phyloP scores from a whole-genome alignment of 2,329 filamentous ascomycete species.

The Xylogone sp. region DNA sequence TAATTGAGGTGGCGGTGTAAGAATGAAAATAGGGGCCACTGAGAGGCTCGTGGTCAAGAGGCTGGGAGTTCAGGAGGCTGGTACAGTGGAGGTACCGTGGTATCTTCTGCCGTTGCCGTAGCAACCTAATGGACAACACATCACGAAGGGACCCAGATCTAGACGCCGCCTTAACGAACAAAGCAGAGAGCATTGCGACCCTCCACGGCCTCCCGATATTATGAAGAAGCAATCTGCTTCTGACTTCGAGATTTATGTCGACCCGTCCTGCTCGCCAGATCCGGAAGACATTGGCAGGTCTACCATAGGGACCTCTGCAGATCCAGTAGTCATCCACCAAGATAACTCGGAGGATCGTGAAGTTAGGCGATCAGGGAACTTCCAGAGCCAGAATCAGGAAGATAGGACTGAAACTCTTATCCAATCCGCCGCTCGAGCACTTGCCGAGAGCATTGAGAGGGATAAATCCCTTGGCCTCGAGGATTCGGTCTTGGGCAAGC shows the following conservation, averaged over 20 bases:
- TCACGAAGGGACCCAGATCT: not conserved
- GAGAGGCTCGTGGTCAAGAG: too few species aligned
- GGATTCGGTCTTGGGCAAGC: slow-evolving; percentile 29
- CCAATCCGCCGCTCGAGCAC: slow-evolving; percentile 47
- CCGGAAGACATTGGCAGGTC: slow-evolving; percentile 14
- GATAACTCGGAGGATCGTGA: not conserved
- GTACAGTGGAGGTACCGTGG: too few species aligned
- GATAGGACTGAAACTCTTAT: slow-evolving; percentile 46
- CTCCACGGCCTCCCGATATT: not conserved
- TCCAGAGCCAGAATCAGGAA: slow-evolving; percentile 10
- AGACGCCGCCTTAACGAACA: not conserved
- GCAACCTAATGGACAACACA: not conserved
- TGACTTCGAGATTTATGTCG: slow-evolving; percentile 27
- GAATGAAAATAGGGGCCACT: too few species aligned
- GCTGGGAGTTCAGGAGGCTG: too few species aligned
- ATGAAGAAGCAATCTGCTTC: not conserved
- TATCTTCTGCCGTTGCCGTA: too few species aligned
- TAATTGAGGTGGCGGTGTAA: too few species aligned
- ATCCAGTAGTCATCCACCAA: not conserved
- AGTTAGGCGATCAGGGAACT: slow-evolving; percentile 4
- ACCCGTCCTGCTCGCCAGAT: slow-evolving; percentile 22
- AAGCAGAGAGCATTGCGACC: not conserved
- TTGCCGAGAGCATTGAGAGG: slow-evolving; percentile 44
- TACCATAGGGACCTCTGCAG: not conserved
- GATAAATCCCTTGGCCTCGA: slow-evolving; percentile 27